Conservation (phyloP, 352 stramenopile species). For the Peronospora destructor region DNA sequence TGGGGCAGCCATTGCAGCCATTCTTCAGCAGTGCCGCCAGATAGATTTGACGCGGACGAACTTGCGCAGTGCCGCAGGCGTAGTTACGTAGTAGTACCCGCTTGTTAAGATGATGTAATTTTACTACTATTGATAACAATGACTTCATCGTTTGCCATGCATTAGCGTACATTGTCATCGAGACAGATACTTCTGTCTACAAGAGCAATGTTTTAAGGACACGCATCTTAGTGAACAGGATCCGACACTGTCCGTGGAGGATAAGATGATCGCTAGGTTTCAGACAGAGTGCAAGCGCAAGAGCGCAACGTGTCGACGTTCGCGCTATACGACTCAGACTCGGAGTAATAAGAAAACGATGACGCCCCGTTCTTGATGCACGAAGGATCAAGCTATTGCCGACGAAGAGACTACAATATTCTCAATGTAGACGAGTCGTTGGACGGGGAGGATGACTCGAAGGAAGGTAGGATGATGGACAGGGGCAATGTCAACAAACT, state of each 20-base stretch:
- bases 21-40: no score
- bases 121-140: no score
- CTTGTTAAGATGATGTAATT: no score
- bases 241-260: constrained; percentile 76
- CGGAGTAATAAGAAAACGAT: constrained; percentile 52
- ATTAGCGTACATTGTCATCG: no score
- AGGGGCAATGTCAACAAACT: constrained; percentile 75
- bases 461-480: constrained; percentile 63
- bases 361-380: constrained; percentile 69
- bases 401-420: constrained; percentile 83
- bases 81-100: no score
- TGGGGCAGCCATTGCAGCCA: no score
- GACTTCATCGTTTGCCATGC: no score
- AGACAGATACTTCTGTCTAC: no score
- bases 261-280: constrained; percentile 90
- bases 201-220: constrained; percentile 87
- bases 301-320: constrained; percentile 72
- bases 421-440: no score
- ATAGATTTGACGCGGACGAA: no score
- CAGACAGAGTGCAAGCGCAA: constrained; percentile 85
- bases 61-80: no score
- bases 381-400: constrained; percentile 51
- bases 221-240: constrained; percentile 79
- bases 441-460: constrained; percentile 69
- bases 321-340: constrained; percentile 68